Evolutionary conservation across 768 basidiomycete species (phyloP).

Genomic region (Leucosporidium scottii): DNA sequence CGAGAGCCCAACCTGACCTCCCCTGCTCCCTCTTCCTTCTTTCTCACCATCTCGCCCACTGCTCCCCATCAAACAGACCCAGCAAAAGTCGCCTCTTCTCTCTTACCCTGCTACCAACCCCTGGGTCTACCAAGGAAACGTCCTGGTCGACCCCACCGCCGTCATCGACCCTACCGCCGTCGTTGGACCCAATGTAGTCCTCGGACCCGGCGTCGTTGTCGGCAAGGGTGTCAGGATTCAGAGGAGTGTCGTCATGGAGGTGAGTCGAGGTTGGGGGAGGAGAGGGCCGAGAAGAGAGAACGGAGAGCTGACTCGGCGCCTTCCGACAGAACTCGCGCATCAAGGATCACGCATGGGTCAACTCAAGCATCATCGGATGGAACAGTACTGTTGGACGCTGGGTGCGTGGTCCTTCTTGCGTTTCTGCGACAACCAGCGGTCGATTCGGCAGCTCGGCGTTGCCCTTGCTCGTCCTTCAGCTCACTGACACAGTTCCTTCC

Average conservation of each 20-base stretch:
- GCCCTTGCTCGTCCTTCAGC: no score
- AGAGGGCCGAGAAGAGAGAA: no score
- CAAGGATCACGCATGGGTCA: conserved; percentile 49
- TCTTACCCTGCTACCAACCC: conserved; percentile 45
- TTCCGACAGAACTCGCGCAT: conserved; percentile 41
- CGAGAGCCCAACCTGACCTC: no score
- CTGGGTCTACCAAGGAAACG: conserved; percentile 47
- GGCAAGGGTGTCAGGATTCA: conserved; percentile 47
- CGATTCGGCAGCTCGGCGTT: no score
- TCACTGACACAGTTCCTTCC: no score
- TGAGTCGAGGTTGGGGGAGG: not conserved
- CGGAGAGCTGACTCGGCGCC: not conserved
- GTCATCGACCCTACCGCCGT: conserved; percentile 44
- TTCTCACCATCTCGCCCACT: no score
- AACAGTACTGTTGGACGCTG: conserved; percentile 37
- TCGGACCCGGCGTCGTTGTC: conserved; percentile 47
- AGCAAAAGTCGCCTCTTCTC: conserved; percentile 35
- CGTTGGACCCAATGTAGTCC: conserved; percentile 49
- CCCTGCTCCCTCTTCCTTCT: no score
- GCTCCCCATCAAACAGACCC: no score
- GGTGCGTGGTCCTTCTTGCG: conserved; percentile 2
- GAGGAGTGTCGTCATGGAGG: conserved; percentile 47
- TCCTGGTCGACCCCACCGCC: conserved; percentile 47
- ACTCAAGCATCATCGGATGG: conserved; percentile 47
- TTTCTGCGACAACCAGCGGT: no score